These are phyloP conservation scores for Trichoderma breve DNA, from an alignment of 2,329 filamentous ascomycete species.

Conservation along the genomic window DNA sequence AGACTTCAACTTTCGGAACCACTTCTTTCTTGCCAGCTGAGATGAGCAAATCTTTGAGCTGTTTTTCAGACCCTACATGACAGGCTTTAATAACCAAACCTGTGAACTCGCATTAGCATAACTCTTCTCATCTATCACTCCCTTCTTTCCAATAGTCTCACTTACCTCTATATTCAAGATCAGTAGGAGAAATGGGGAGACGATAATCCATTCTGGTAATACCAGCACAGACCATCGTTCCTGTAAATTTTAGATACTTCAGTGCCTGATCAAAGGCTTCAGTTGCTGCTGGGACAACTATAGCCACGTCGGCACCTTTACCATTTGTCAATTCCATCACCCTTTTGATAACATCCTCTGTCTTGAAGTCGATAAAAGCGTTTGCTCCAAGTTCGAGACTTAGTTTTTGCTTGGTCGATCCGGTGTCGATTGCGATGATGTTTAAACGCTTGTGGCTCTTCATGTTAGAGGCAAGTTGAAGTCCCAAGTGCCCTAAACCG, in stretches of 20 bases:
- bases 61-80: neutral
- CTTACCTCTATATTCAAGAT: neutral
- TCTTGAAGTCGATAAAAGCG: neutral
- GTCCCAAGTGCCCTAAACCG: neutral
- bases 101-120: neutral
- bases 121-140: neutral
- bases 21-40: conserved; percentile 1
- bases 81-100: neutral
- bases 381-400: neutral
- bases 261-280: neutral
- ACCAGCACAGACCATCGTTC: neutral
- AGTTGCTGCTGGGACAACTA: neutral
- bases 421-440: conserved; percentile 1
- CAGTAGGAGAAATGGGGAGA: neutral
- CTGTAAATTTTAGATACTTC: neutral
- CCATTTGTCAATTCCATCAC: conserved; percentile 2
- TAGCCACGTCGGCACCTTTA: conserved; percentile 2
- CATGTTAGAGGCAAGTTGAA: neutral
- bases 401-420: neutral
- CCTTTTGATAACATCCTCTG: neutral
- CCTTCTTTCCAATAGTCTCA: fast-evolving
- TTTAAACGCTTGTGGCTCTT: neutral
- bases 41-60: neutral
- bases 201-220: neutral
- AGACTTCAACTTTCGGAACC: neutral